Percentiles rank a stretch among this genome's conserved stretches.
Evolutionary conservation across 129 eudicot species (phyloP).

Genomic region (Smallanthus sonchifolius): DNA sequence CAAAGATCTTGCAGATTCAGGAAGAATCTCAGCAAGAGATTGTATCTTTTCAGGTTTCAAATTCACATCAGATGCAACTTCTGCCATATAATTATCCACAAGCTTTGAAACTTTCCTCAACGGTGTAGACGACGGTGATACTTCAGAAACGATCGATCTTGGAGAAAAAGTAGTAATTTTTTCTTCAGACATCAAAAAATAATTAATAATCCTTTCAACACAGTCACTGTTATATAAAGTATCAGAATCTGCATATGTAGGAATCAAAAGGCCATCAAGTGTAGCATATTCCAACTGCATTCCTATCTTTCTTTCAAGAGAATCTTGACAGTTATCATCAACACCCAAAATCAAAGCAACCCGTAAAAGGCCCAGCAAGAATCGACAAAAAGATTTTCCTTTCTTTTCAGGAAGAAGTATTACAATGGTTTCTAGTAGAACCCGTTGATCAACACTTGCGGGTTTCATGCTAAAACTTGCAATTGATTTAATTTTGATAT

Average conservation of each 20-base stretch:
- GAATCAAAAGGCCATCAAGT: slow-evolving; percentile 74
- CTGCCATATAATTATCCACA: slow-evolving; percentile 79
- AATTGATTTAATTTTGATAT: slow-evolving; percentile 53
- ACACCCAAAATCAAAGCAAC: slow-evolving; percentile 84
- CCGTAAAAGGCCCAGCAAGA: slow-evolving; percentile 77
- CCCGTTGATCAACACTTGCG: slow-evolving; percentile 51
- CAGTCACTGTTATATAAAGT: slow-evolving; percentile 75
- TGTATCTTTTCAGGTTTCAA: slow-evolving; percentile 76
- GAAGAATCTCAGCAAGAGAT: slow-evolving; percentile 71
- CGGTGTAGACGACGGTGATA: slow-evolving; percentile 51
- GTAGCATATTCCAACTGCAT: slow-evolving; percentile 79
- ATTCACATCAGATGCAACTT: slow-evolving; percentile 87
- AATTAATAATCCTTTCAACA: slow-evolving; percentile 66
- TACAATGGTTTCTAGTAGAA: slow-evolving; percentile 62
- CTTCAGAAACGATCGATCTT: slow-evolving; percentile 45
- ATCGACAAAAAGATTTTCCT: slow-evolving; percentile 76
- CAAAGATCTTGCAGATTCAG: slow-evolving; percentile 83
- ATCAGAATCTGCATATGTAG: slow-evolving; percentile 75
- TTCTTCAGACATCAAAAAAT: slow-evolving; percentile 54
- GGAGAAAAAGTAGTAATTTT: slow-evolving; percentile 45
- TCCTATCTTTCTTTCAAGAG: slow-evolving; percentile 77
- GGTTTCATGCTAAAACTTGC: slow-evolving; percentile 90
- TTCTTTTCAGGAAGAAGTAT: slow-evolving; percentile 72
- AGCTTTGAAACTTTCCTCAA: slow-evolving; percentile 76
- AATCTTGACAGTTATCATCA: slow-evolving; percentile 47